Evolutionary conservation across 768 basidiomycete genomes (phyloP).

Genomic region (Lenzites betulinus): DNA sequence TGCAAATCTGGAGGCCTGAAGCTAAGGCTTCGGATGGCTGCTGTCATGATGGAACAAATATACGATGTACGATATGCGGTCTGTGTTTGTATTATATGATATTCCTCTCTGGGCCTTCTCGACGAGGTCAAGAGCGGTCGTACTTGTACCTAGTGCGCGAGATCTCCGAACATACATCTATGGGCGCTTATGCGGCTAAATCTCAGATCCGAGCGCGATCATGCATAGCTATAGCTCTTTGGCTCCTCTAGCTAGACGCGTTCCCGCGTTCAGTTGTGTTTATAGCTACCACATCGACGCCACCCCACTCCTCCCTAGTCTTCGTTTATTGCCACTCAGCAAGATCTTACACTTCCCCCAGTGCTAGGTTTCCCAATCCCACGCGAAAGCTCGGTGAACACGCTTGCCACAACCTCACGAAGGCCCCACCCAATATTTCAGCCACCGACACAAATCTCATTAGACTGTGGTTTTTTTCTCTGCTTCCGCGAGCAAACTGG

Average conservation of each 20-base stretch:
- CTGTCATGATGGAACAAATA: neutral
- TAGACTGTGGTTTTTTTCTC: neutral
- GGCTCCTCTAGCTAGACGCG: neutral
- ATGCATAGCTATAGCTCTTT: no score
- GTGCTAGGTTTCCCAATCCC: no score
- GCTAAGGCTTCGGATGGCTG: neutral
- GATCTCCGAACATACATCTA: neutral
- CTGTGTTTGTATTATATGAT: neutral
- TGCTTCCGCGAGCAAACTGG: neutral
- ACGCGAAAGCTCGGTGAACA: no score
- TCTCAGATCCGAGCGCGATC: neutral
- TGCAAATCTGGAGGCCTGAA: slow-evolving; percentile 29
- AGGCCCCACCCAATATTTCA: neutral
- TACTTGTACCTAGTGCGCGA: neutral
- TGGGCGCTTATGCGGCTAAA: neutral
- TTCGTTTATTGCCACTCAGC: no score
- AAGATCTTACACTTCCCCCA: no score
- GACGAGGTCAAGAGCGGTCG: no score
- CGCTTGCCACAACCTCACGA: no score
- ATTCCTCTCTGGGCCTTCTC: no score
- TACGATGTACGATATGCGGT: neutral
- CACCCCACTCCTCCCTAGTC: no score
- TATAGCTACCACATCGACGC: no score
- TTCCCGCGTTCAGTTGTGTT: no score
- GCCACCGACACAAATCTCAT: neutral